A percentile compares a stretch with the other conserved stretches of the same genome.
Evolutionary conservation across 352 stramenopile species (phyloP).

Genomic region (Thalassiosira hispida): DNA sequence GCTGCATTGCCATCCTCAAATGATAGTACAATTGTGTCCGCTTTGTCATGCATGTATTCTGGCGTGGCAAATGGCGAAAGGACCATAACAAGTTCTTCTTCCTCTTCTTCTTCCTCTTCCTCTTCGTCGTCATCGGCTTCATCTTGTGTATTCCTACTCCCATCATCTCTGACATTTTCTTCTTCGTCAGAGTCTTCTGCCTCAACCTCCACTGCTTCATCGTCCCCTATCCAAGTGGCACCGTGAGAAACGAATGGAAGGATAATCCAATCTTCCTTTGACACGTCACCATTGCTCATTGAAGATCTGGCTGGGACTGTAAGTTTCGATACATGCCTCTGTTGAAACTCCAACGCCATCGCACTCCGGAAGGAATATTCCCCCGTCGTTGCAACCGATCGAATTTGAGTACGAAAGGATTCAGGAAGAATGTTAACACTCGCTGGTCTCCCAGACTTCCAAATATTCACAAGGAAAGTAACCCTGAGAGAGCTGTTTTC

Average conservation of each 20-base stretch:
- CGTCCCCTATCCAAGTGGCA: conserved; percentile 48
- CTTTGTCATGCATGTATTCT: conserved; percentile 25
- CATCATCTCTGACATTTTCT: neutral
- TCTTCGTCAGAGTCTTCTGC: neutral
- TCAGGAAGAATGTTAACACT: conserved; percentile 61
- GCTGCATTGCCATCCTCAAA: conserved; percentile 33
- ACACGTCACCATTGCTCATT: neutral
- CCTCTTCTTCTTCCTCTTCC: conserved; percentile 42
- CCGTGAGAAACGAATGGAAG: conserved; percentile 59
- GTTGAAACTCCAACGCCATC: conserved; percentile 22
- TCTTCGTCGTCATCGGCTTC: conserved; percentile 26
- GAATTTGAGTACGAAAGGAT: conserved; percentile 56
- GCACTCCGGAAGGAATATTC: neutral
- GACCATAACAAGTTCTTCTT: conserved; percentile 46
- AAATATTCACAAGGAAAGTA: conserved; percentile 86
- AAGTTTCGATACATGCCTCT: conserved; percentile 19
- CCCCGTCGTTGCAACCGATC: neutral
- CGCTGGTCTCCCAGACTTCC: conserved; percentile 62
- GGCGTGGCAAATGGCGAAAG: conserved; percentile 39
- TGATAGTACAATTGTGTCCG: conserved; percentile 42
- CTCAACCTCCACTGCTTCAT: conserved; percentile 4
- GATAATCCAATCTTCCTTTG: conserved; percentile 31
- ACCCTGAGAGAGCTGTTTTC: conserved; percentile 48
- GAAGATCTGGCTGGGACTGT: neutral
- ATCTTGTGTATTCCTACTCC: neutral